Evolutionary conservation across 129 eudicot genomes (phyloP).

Genomic region (Heracleum sosnowskyi): DNA sequence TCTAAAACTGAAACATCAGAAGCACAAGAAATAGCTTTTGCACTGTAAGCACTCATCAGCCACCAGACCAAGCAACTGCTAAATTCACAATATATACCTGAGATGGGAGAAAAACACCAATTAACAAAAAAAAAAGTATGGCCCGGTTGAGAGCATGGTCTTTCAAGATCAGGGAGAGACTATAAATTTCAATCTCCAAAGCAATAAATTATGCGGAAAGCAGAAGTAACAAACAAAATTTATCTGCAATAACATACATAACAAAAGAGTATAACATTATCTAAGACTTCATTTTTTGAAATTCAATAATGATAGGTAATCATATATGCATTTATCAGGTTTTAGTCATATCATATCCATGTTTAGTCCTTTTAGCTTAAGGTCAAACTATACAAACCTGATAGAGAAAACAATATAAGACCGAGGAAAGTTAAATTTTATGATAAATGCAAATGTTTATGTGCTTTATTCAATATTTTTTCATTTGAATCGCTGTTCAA

Average conservation of each 20-base stretch:
- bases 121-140: neutral
- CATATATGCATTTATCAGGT: neutral
- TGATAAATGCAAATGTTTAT: neutral
- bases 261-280: neutral
- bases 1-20: neutral
- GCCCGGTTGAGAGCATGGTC: neutral
- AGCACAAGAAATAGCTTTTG: constrained; percentile 3
- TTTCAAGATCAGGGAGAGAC: neutral
- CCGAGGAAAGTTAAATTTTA: neutral
- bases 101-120: neutral
- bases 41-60: neutral
- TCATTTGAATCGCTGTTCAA: neutral
- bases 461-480: neutral
- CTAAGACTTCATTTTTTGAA: neutral
- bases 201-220: neutral
- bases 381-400: neutral
- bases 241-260: neutral
- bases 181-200: neutral
- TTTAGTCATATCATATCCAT: neutral
- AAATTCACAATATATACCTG: constrained; percentile 13
- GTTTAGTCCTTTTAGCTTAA: neutral
- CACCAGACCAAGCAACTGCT: no score
- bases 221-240: neutral
- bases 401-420: neutral
- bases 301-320: no score